Conservation (phyloP, 495 filamentous ascomycete genomes). For the Lasiosphaeria ovina region DNA sequence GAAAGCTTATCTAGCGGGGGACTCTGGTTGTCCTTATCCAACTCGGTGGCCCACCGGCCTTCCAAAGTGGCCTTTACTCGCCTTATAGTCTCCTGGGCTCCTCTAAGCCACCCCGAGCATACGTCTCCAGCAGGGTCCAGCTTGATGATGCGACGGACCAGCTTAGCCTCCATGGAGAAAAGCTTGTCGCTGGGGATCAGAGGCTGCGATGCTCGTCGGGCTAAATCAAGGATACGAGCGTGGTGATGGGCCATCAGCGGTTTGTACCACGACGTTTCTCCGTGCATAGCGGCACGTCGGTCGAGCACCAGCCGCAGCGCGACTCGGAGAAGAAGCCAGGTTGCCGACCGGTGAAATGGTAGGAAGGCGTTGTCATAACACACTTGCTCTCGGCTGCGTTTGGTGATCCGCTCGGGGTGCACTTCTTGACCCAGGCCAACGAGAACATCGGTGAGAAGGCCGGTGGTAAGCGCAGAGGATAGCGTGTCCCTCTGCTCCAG, state of each 20-base stretch:
- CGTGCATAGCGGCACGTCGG: constrained; percentile 11
- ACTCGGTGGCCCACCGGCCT: constrained; percentile 14
- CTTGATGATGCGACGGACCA: constrained; percentile 49
- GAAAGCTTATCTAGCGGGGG: background rate
- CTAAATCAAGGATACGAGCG: constrained; percentile 36
- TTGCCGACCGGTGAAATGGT: constrained; percentile 57
- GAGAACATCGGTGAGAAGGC: constrained; percentile 51
- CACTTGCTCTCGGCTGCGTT: constrained; percentile 62
- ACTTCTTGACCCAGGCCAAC: constrained; percentile 37
- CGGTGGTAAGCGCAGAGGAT: constrained; percentile 55
- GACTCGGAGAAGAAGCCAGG: constrained; percentile 62
- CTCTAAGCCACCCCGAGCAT: constrained; percentile 11
- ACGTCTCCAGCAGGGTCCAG: constrained; percentile 17
- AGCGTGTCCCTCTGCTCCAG: constrained; percentile 54
- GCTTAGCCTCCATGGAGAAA: constrained; percentile 50
- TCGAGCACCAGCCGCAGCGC: constrained; percentile 43
- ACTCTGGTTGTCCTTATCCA: background rate
- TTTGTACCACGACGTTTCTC: constrained; percentile 47
- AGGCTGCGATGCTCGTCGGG: constrained; percentile 1
- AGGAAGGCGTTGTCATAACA: constrained; percentile 39
- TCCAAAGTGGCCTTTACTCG: background rate
- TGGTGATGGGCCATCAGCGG: constrained; percentile 54
- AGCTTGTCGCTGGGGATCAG: constrained; percentile 32
- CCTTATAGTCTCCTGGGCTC: background rate
- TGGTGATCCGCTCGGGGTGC: constrained; percentile 41